These are phyloP conservation scores for Ustilago curta DNA, from an alignment of 1,284 basidiomycete genomes.

Conservation along the genomic window DNA sequence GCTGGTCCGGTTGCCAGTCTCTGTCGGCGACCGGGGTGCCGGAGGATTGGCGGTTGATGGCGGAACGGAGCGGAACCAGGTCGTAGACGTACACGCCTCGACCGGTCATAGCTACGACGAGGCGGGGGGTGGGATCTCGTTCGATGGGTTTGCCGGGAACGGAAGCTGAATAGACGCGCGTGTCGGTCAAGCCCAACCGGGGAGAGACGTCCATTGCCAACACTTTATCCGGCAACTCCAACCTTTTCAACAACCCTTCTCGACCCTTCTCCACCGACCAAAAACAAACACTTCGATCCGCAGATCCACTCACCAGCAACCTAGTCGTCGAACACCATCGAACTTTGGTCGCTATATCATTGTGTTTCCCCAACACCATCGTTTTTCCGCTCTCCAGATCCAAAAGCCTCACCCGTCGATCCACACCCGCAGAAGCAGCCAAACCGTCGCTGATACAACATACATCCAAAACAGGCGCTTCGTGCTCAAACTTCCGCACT, in stretches of 20 bases:
- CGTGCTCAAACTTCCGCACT: constrained; percentile 59
- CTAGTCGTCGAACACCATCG: constrained; percentile 47
- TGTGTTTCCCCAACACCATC: constrained; percentile 64
- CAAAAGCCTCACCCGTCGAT: constrained; percentile 62
- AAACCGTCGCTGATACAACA: constrained; percentile 57
- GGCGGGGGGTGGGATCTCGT: constrained; percentile 46
- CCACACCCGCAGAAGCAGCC: constrained; percentile 61
- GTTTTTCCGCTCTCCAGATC: constrained; percentile 53
- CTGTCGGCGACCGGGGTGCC: constrained; percentile 31
- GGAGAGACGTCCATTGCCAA: constrained; percentile 64
- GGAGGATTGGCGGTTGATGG: constrained; percentile 24
- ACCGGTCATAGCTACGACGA: constrained; percentile 62
- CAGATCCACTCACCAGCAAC: constrained; percentile 50
- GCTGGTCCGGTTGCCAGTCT: constrained; percentile 72
- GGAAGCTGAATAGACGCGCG: constrained; percentile 14
- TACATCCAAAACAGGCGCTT: constrained; percentile 65
- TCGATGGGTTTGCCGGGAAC: neutral
- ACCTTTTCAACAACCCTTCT: constrained; percentile 31
- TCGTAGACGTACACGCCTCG: constrained; percentile 59
- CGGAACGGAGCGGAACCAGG: constrained; percentile 35
- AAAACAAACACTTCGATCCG: constrained; percentile 56
- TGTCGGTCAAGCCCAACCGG: constrained; percentile 8
- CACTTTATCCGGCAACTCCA: constrained; percentile 60
- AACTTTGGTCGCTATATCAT: constrained; percentile 51
- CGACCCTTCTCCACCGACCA: constrained; percentile 44